Percentiles rank a stretch among this genome's conserved stretches.
Conservation (phyloP, 768 basidiomycete genomes). For the Xerocomellus dryophilus region DNA sequence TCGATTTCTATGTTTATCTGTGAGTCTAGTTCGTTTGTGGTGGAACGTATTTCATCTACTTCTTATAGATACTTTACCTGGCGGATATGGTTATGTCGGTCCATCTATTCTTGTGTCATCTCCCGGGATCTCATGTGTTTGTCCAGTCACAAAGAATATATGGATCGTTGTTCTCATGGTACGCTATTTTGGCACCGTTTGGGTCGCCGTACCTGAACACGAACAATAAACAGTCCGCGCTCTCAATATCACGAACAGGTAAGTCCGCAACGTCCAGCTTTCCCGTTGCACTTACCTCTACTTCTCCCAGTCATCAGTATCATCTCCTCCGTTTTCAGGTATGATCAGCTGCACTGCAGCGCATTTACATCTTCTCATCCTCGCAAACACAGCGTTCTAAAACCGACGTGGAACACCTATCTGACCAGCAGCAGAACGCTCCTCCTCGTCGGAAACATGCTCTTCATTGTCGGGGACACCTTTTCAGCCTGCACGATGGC, state of each 20-base stretch:
- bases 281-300: background rate
- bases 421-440: background rate
- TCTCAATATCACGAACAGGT: conserved; percentile 25
- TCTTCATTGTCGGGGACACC: conserved; percentile 26
- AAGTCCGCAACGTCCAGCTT: background rate
- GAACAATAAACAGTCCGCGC: conserved; percentile 1
- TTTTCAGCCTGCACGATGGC: conserved; percentile 23
- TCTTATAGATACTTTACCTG: conserved; percentile 27
- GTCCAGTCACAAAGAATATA: conserved; percentile 14
- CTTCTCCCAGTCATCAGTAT: conserved; percentile 18
- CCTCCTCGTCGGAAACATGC: conserved; percentile 20
- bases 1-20: conserved; percentile 30
- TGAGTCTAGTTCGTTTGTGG: background rate
- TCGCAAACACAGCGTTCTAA: conserved; percentile 2
- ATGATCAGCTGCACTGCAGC: background rate
- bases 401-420: conserved; percentile 14
- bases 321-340: conserved; percentile 16
- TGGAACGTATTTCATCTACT: background rate
- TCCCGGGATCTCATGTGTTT: background rate
- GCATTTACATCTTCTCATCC: background rate
- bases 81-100: conserved; percentile 30
- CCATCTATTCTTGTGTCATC: background rate
- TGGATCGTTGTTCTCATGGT: conserved; percentile 24
- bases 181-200: background rate
- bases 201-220: background rate